Percentiles rank a stretch among this genome's conserved stretches.
These are phyloP conservation scores for Suillus fuscotomentosus DNA, from an alignment of 768 basidiomycete species.

Conservation along the genomic window DNA sequence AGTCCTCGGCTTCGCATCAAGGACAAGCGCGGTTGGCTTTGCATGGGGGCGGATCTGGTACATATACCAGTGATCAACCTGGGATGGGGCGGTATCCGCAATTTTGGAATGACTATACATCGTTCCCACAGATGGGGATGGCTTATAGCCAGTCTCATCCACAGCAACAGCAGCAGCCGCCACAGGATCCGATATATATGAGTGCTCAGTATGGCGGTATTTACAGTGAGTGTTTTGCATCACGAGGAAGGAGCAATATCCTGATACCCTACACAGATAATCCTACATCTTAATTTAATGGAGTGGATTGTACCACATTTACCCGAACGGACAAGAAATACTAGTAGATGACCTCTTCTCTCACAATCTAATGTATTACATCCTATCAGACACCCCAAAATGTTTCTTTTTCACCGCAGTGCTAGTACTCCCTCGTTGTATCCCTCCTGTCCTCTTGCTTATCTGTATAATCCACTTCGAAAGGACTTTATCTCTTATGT, in stretches of 20 bases:
- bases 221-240: conserved; percentile 24
- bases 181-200: conserved; percentile 23
- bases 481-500: neutral
- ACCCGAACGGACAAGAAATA: neutral
- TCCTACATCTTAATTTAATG: conserved; percentile 4
- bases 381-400: neutral
- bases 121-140: conserved; percentile 48
- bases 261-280: conserved; percentile 1
- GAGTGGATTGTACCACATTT: neutral
- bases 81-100: conserved; percentile 42
- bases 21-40: conserved; percentile 16
- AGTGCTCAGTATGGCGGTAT: conserved; percentile 22
- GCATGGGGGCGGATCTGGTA: conserved; percentile 13
- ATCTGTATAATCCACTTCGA: neutral
- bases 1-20: conserved; percentile 17
- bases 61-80: conserved; percentile 17
- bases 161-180: conserved; percentile 10
- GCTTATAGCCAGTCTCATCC: conserved; percentile 29
- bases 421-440: neutral
- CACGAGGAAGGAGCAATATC: neutral
- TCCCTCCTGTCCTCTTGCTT: neutral
- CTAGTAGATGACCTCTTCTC: neutral
- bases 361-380: neutral
- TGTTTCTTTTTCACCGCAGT: neutral
- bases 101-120: conserved; percentile 56